Percentiles rank a stretch among this genome's conserved stretches.
Evolutionary conservation across 2,329 filamentous ascomycete species (phyloP).

Genomic region (Curvularia sp.): DNA sequence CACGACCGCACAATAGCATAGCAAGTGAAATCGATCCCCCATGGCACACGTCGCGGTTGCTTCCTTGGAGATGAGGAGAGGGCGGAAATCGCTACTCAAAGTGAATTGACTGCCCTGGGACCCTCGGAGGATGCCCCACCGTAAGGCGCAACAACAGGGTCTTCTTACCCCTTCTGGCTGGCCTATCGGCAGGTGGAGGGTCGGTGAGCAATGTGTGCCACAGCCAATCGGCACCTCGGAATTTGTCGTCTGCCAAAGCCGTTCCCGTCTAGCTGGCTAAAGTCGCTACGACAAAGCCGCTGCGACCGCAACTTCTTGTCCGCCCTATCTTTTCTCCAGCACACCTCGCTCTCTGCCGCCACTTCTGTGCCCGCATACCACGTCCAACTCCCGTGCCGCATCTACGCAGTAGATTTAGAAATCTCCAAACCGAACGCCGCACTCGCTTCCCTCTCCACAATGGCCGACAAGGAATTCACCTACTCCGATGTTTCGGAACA

Average conservation of each 20-base stretch:
- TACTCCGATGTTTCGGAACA: constrained; percentile 53
- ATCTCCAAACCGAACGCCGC: neutral
- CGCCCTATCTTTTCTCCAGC: constrained; percentile 9
- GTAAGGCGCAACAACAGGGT: constrained; percentile 14
- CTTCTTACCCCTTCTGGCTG: constrained; percentile 25
- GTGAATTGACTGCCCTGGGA: constrained; percentile 10
- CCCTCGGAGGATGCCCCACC: constrained; percentile 8
- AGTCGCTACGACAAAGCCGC: constrained; percentile 18
- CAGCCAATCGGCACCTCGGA: constrained; percentile 26
- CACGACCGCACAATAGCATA: neutral
- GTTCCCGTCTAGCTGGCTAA: constrained; percentile 4
- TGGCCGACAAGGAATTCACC: constrained; percentile 52
- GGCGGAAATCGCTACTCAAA: constrained; percentile 19
- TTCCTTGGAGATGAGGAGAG: neutral
- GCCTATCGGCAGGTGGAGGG: constrained; percentile 9
- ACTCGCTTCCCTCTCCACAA: constrained; percentile 20
- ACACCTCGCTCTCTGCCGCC: constrained; percentile 7
- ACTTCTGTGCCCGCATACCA: constrained; percentile 3
- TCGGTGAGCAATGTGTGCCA: constrained; percentile 12
- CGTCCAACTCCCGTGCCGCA: neutral
- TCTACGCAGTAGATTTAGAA: constrained; percentile 5
- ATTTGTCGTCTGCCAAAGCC: constrained; percentile 23
- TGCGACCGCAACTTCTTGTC: constrained; percentile 21
- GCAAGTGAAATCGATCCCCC: neutral
- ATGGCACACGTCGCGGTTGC: neutral